phyloP scores from a whole-genome alignment of 2,329 filamentous ascomycete genomes.

The Diaporthe helianthi region DNA sequence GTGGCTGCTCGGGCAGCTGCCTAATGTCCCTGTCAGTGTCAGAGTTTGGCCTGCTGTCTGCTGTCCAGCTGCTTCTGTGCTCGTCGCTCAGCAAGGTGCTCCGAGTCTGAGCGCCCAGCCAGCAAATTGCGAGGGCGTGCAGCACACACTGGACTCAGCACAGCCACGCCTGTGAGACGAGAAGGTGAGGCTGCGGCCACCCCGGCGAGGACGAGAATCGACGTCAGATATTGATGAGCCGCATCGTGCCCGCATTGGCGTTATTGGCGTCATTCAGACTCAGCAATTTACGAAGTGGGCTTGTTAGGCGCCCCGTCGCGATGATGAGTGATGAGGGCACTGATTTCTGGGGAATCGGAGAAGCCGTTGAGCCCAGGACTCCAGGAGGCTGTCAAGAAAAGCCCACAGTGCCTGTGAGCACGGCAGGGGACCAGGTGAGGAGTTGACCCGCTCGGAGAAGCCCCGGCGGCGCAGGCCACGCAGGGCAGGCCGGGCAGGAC shows the following conservation, averaged over 20 bases:
- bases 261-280: constrained; percentile 5
- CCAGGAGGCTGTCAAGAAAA: constrained; percentile 28
- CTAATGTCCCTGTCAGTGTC: not conserved
- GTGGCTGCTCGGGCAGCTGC: constrained; percentile 18
- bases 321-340: constrained; percentile 18
- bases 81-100: not conserved
- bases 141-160: not conserved
- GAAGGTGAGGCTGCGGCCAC: constrained; percentile 4
- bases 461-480: constrained; percentile 29
- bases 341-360: constrained; percentile 35
- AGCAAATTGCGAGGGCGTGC: not conserved
- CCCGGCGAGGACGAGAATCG: constrained; percentile 7
- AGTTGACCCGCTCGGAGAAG: constrained; percentile 29
- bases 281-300: constrained; percentile 33
- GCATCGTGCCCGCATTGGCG: constrained; percentile 25
- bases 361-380: constrained; percentile 33
- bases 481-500: not conserved
- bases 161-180: not conserved
- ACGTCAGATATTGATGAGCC: constrained; percentile 29
- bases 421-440: constrained; percentile 18
- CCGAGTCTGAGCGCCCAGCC: constrained; percentile 1
- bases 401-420: constrained; percentile 32
- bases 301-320: constrained; percentile 22
- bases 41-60: not conserved
- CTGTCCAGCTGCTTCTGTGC: not conserved